phyloP scores from a whole-genome alignment of 805 yeast species.

The Wickerhamiella dianesei region DNA sequence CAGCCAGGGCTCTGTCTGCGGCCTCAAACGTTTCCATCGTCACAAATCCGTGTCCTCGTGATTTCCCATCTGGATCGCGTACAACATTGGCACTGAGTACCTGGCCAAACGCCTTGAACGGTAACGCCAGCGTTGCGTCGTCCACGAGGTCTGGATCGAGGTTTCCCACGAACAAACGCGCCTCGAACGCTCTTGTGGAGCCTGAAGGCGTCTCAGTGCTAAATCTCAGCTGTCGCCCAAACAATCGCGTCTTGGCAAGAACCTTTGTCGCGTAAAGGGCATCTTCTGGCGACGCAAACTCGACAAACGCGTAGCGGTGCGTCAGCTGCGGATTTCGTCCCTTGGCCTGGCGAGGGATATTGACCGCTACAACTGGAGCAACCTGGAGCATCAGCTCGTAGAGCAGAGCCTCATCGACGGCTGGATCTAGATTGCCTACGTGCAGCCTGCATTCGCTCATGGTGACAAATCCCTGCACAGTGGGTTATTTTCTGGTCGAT shows the following conservation, averaged over 20 bases:
- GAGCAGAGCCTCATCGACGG: conserved; percentile 54
- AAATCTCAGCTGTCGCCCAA: conserved; percentile 46
- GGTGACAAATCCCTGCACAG: background rate
- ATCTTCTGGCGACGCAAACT: conserved; percentile 45
- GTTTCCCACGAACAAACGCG: conserved; percentile 57
- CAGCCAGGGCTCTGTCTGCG: conserved; percentile 57
- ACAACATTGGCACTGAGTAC: conserved; percentile 22
- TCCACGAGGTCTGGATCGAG: conserved; percentile 50
- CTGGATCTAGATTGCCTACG: conserved; percentile 69
- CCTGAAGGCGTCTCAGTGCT: conserved; percentile 27
- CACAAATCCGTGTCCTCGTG: conserved; percentile 55
- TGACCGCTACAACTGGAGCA: conserved; percentile 58
- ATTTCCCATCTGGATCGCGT: conserved; percentile 36
- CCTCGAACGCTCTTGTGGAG: conserved; percentile 30
- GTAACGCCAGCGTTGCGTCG: conserved; percentile 38
- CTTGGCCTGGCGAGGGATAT: conserved; percentile 55
- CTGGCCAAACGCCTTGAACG: conserved; percentile 59
- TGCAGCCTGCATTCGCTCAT: conserved; percentile 30
- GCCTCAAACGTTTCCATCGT: conserved; percentile 49
- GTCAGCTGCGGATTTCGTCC: conserved; percentile 26
- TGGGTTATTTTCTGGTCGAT: too few species aligned
- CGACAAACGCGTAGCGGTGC: conserved; percentile 79
- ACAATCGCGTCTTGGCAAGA: conserved; percentile 47
- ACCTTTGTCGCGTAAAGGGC: conserved; percentile 55
- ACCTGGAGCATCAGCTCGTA: conserved; percentile 78